Base-by-base conservation (phyloP, 371 early-diverging fungal species). In the Apophysomyces ossiformis region DNA sequence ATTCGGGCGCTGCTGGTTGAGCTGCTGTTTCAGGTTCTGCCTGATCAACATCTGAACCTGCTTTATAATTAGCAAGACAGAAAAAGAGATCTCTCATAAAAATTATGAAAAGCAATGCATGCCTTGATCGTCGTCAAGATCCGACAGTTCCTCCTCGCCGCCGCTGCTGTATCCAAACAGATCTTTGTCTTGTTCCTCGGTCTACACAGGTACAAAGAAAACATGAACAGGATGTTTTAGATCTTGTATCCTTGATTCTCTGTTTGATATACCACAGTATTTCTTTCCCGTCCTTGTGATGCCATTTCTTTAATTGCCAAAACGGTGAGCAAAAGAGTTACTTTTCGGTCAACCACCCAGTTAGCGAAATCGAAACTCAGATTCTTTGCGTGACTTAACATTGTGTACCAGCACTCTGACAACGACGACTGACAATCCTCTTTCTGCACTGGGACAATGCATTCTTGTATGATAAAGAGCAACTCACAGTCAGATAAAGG, bases 101-200 rank as follows among this genome's bases (percentile, higher is more conserved):
- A 15, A 13, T 43, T 13, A 7, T 37, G 9, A 37, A 26, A 36
- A 26, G 38, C 18, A 5, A 45, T 7, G 35, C 36, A 62, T 70
- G 76, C 79, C 74, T 72, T 74, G 76, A 61, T 79, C 79, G 37
- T 72, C 79, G 43, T 81, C 81, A 64, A 81, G 78, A 71, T 81
- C 81, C 63, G 76, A 76, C 65, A 81, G 69, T 61, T 77, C 81
- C 21, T 68, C 69, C 39, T 66, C 75, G 37, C 69, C 73, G 12
- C 73, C 75, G 38, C 72, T 67, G 60, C 57, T 61, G 15, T 64
- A 64, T 26, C 64, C 64, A 60, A 69, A 69, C 21, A 64, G 41
- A n/a, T 60, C 61, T 35, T 61, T 57, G 4, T 64, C 64, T 18
- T 58, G 44, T 26, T 37, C 60, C 46, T 65, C 41, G 13, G 8